Percentiles rank a stretch among this genome's conserved stretches.
phyloP scores from a whole-genome alignment of 352 stramenopile genomes.

The Globisporangium apiculatum region DNA sequence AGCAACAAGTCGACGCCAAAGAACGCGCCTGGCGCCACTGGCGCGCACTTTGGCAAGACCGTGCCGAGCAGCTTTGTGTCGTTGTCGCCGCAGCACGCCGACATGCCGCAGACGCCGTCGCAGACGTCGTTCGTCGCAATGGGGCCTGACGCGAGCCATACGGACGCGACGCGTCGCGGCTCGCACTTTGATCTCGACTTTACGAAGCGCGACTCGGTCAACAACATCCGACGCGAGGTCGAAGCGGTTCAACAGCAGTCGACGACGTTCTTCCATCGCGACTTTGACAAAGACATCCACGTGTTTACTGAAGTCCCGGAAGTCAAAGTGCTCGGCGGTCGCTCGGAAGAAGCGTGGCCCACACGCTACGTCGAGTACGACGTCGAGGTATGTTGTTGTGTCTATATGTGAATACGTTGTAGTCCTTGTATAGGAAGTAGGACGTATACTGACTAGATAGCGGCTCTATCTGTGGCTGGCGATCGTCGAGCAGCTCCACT shows the following conservation, averaged over 20 bases:
- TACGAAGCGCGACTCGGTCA: constrained; percentile 30
- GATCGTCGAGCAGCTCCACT: constrained; percentile 30
- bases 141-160: constrained; percentile 7
- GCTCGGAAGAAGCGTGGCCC: constrained; percentile 74
- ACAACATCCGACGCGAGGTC: constrained; percentile 28
- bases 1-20: constrained; percentile 8
- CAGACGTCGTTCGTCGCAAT: constrained; percentile 2
- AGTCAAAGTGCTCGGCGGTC: constrained; percentile 52
- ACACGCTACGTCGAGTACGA: constrained; percentile 83
- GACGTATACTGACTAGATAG: neutral
- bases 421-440: neutral
- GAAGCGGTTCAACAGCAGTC: constrained; percentile 26
- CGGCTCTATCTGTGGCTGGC: neutral
- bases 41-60: constrained; percentile 2
- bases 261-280: constrained; percentile 44
- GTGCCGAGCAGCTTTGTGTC: constrained; percentile 1
- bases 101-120: constrained; percentile 1
- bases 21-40: neutral
- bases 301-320: constrained; percentile 66
- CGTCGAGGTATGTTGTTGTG: constrained; percentile 41
- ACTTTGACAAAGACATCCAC: constrained; percentile 58
- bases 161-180: constrained; percentile 8
- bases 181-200: constrained; percentile 37
- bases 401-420: neutral
- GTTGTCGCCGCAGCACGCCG: neutral